Evolutionary conservation across 2,329 filamentous ascomycete species (phyloP), one percentile per base, ranked within the genome.

Genomic region (Sclerotinia trifoliorum): DNA sequence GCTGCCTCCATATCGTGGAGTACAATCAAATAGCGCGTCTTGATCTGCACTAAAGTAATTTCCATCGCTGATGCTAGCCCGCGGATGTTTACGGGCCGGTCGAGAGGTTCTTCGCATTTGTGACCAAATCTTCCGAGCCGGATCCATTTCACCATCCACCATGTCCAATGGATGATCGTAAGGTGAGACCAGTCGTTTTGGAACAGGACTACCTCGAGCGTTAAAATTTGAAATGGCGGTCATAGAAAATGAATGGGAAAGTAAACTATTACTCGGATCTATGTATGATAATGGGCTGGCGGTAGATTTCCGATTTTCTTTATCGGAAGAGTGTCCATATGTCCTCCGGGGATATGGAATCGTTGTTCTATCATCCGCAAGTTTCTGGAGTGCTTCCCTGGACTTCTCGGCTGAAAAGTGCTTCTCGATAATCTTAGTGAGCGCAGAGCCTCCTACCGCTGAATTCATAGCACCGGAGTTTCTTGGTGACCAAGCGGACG

Each of bases 401-500:
- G 73, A 74, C 56, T 71, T 56, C 21, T 72, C 72, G 0, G 68
- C 46, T 29, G 72, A 68, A 19, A 76, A 68, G 51, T 74, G 73
- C 32, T 63, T 73, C 48, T 76, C 70, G 17, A 77, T 73, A 13
- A 78, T 62, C 32, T 63, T 60, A 11, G 74, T 69, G 2, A 77
- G 67, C 11, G 72, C 73, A 67, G 72, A 76, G 1, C 32, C 29
- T 24, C 58, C 66, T 51, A 71, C 52, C 19, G 69, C 54, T 3
- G 35, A 78, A 54, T 80, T 81, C 0, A 78, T 73, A 1, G 75
- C 70, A 3, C 78, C 78, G 4, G 74, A 73, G 2, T 78, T 78
- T 15, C 78, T 79, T 3, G 83, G 82, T 5, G 83, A 85, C 85
- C 85, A 88, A 29, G 79, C 77, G 0, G 86, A 87, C 10, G 78